phyloP scores from a whole-genome alignment of 768 basidiomycete species.

The Megacollybia marginata region DNA sequence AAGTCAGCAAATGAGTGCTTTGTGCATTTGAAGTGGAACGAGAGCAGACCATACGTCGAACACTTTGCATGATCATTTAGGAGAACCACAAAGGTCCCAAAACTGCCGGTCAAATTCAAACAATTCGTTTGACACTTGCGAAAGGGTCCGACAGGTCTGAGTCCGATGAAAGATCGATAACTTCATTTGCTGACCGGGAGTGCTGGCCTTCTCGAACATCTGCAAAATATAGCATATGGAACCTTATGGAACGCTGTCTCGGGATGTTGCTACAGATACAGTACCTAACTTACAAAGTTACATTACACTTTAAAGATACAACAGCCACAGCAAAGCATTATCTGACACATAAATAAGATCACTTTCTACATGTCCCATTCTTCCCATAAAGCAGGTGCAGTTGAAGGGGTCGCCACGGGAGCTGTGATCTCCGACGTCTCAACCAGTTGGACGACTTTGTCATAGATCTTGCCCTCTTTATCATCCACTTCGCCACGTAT shows the following conservation, averaged over 20 bases:
- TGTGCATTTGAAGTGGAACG: background rate
- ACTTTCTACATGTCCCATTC: constrained; percentile 53
- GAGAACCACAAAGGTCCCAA: background rate
- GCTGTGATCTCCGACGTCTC: constrained; percentile 55
- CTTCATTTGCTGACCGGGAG: background rate
- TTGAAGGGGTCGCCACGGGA: constrained; percentile 23
- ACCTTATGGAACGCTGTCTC: no score
- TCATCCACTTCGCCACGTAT: constrained; percentile 59
- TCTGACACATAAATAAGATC: background rate
- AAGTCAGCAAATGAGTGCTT: background rate
- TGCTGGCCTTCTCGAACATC: background rate
- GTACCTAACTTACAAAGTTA: background rate
- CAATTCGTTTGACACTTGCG: background rate
- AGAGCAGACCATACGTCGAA: background rate
- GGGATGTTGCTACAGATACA: background rate
- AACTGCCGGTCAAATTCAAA: background rate
- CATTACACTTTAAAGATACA: background rate
- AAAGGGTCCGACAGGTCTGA: background rate
- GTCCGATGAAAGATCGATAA: background rate
- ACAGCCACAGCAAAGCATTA: background rate
- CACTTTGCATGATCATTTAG: background rate
- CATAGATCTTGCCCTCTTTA: constrained; percentile 40
- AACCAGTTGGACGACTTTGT: constrained; percentile 59
- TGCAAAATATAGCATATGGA: background rate
- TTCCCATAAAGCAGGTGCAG: constrained; percentile 44